Conservation (phyloP, 306 rosid genomes). For the Begonia peltatifolia region DNA sequence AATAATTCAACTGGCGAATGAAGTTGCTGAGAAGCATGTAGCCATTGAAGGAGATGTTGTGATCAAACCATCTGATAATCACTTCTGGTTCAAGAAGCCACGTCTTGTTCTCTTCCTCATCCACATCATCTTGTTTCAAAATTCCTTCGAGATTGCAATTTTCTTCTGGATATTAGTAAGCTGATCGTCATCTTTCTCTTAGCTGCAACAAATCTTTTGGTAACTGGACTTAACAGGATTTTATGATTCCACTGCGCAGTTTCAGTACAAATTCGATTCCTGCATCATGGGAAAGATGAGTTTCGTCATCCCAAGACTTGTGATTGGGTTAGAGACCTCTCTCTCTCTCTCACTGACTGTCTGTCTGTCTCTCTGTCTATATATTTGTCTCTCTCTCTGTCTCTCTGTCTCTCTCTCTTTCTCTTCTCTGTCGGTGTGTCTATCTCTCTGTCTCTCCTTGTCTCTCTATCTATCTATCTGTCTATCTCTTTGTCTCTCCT, state of each 20-base stretch:
- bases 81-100: conserved; percentile 20
- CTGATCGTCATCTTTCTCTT: background rate
- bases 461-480: no score
- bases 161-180: conserved; percentile 24
- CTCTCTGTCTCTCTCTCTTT: background rate
- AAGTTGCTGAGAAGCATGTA: conserved; percentile 23
- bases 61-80: conserved; percentile 22
- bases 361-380: no score
- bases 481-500: no score
- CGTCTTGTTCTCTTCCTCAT: conserved; percentile 15
- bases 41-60: conserved; percentile 22
- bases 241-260: conserved; percentile 8
- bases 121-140: conserved; percentile 23
- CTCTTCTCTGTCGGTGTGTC: background rate
- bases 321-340: conserved; percentile 16
- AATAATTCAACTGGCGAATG: conserved; percentile 17
- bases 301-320: conserved; percentile 19
- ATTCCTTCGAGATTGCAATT: conserved; percentile 22
- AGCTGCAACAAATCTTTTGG: background rate
- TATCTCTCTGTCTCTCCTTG: no score
- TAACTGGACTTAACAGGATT: background rate
- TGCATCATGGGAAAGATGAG: conserved; percentile 22
- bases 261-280: conserved; percentile 20
- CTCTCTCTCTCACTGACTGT: background rate
- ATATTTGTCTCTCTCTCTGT: background rate